Evolutionary conservation across 1,139 yeast species (phyloP).

Genomic region (Sugiyamaella sp.): DNA sequence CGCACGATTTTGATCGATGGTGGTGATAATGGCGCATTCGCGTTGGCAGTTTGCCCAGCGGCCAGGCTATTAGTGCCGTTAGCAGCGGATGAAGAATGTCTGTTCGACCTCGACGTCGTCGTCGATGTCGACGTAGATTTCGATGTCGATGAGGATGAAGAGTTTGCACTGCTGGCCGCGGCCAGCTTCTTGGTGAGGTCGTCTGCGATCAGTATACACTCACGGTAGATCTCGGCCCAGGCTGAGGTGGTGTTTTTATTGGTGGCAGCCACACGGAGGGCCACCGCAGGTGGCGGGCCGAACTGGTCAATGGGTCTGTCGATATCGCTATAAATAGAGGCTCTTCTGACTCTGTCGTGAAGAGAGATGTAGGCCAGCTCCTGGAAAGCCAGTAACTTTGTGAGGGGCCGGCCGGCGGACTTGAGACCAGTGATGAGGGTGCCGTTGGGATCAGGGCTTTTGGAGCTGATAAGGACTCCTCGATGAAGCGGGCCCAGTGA

Average conservation of each 20-base stretch:
- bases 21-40: slow-evolving; percentile 12
- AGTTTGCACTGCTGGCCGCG: neutral
- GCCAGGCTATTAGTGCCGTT: neutral
- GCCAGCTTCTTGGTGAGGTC: slow-evolving; percentile 5
- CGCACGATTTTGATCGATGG: slow-evolving; percentile 25
- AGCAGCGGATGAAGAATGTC: neutral
- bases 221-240: slow-evolving; percentile 34
- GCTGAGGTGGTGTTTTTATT: slow-evolving; percentile 28
- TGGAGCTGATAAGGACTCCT: slow-evolving; percentile 66
- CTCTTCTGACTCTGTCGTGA: slow-evolving; percentile 39
- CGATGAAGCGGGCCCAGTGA: slow-evolving; percentile 83
- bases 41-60: neutral
- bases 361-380: slow-evolving; percentile 43
- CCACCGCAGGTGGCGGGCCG: slow-evolving; percentile 18
- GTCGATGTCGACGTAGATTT: neutral
- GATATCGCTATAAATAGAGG: slow-evolving; percentile 42
- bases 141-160: neutral
- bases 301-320: slow-evolving; percentile 29
- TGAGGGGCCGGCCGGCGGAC: slow-evolving; percentile 53
- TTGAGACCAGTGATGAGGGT: slow-evolving; percentile 75
- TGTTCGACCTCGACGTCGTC: slow-evolving; percentile 1
- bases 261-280: slow-evolving; percentile 7
- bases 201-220: slow-evolving; percentile 25
- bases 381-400: slow-evolving; percentile 47
- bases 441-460: slow-evolving; percentile 71